Evolutionary conservation across 2,329 filamentous ascomycete species (phyloP).

Genomic region (Exophiala oligosperma): DNA sequence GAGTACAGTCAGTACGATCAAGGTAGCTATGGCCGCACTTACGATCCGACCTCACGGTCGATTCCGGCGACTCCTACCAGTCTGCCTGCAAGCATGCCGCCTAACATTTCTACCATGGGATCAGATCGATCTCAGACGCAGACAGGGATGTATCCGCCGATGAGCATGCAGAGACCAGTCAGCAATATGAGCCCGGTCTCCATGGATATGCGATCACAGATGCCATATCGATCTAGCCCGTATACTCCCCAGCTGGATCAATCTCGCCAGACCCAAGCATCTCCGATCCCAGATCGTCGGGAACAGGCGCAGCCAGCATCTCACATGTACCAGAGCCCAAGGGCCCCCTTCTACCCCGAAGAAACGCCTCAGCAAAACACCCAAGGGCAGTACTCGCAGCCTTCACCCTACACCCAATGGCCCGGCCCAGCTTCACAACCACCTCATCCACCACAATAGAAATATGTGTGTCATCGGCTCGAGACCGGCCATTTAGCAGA

Average conservation of each 20-base stretch:
- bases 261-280: conserved; percentile 25
- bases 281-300: conserved; percentile 23
- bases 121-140: conserved; percentile 22
- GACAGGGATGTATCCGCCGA: conserved; percentile 28
- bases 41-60: conserved; percentile 25
- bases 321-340: conserved; percentile 23
- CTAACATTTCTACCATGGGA: conserved; percentile 26
- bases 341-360: conserved; percentile 21
- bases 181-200: conserved; percentile 28
- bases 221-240: conserved; percentile 23
- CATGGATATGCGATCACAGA: conserved; percentile 24
- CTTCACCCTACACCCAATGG: conserved; percentile 18
- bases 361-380: conserved; percentile 12
- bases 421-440: conserved; percentile 6
- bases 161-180: conserved; percentile 28
- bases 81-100: conserved; percentile 25
- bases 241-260: conserved; percentile 26
- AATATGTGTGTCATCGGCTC: not conserved
- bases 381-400: conserved; percentile 20
- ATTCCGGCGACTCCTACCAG: conserved; percentile 26
- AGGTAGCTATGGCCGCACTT: conserved; percentile 24
- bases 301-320: conserved; percentile 17
- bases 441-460: conserved; percentile 9
- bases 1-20: conserved; percentile 30
- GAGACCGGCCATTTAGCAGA: not conserved